A percentile compares a stretch with the other conserved stretches of the same genome.
Evolutionary conservation across 2,329 filamentous ascomycete genomes (phyloP).

Genomic region (Sporothrix protearum): DNA sequence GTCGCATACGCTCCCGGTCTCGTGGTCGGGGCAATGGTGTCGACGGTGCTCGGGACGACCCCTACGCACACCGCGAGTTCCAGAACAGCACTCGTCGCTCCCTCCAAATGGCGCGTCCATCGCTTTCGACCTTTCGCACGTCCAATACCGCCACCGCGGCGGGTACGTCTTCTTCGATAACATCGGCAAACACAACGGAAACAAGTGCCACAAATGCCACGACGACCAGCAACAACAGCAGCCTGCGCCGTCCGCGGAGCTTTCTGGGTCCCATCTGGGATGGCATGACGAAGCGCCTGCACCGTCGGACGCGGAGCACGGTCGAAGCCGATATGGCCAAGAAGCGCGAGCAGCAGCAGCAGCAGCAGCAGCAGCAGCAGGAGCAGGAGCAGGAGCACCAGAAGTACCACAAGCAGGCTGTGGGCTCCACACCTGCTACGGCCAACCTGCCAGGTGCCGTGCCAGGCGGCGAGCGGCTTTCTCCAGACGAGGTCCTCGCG

Average conservation of each 20-base stretch:
- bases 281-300: constrained; percentile 35
- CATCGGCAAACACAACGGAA: neutral
- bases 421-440: neutral
- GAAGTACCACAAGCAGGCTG: neutral
- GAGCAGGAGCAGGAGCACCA: neutral
- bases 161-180: constrained; percentile 10
- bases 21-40: neutral
- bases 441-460: neutral
- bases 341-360: neutral
- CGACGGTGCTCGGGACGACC: constrained; percentile 3
- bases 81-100: constrained; percentile 26
- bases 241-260: constrained; percentile 26
- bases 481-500: constrained; percentile 51
- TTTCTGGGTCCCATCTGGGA: constrained; percentile 37
- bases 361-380: constrained; percentile 7
- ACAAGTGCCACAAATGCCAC: neutral
- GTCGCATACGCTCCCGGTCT: neutral
- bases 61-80: constrained; percentile 9
- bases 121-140: constrained; percentile 19
- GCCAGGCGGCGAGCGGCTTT: constrained; percentile 31
- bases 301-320: constrained; percentile 23
- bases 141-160: constrained; percentile 14
- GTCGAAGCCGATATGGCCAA: neutral
- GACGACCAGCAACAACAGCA: neutral
- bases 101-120: constrained; percentile 23